Evolutionary conservation across 352 stramenopile genomes (phyloP), one percentile per base, ranked within the genome.

Genomic region (Phytophthora cactorum): DNA sequence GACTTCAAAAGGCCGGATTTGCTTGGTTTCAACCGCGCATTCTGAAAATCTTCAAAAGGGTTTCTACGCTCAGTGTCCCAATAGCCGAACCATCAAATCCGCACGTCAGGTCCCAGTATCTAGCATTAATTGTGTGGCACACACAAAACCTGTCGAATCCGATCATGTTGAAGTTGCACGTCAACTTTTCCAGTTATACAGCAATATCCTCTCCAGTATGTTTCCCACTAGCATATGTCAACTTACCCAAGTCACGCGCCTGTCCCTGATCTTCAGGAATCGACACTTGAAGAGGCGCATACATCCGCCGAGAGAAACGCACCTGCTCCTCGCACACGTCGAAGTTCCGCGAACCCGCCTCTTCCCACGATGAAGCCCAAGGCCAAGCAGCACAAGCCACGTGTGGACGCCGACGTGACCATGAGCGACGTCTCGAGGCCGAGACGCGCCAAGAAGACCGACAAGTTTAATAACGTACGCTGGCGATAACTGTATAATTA

Each of bases 401-500:
- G 55, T 12, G 12, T 53, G 34, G 62, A 63, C 10, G 11, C 32
- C 15, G 67, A 73, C 62, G 57, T 68, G 34, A 27, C 38, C 9
- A 75, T 78, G 66, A 5, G 45, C 47, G 66, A 75, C 50, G 41
- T 51, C 8, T 54, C 50, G 8, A 54, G 29, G 27, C 17, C 41
- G n/a, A 36, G 46, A 27, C 39, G 39, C 11, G 12, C 34, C n/a
- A 68, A 59, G 28, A 74, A 67, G 29, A 27, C 12, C 15, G 59
- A 63, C 32, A 72, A 66, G 34, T 91, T 90, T 63, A 88, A 91
- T 52, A 70, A 81, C 8, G 70, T 77, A 5, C 79, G 50, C 73
- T 86, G 34, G 10, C 2, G 11, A 8, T 39, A 28, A 65, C 47
- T 54, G 10, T 39, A 52, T 31, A 46, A 55, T 41, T 57, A 50